Evolutionary conservation across 306 rosid species (phyloP), one percentile per base, ranked within the genome.

Genomic region (Amphicarpaea edgeworthii): DNA sequence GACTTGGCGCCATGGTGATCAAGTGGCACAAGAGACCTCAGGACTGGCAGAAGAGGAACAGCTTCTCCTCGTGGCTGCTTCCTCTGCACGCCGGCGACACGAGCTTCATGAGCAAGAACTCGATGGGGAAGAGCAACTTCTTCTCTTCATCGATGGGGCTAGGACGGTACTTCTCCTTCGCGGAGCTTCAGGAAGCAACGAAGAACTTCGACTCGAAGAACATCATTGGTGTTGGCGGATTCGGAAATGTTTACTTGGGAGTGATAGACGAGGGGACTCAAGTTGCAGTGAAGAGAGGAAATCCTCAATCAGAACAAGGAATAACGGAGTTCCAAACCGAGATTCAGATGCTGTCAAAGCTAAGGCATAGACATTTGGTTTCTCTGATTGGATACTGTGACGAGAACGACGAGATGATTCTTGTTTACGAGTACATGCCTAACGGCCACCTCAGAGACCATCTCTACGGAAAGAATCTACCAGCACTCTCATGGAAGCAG

Each of bases 11-110:
- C 0, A 88, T 88, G 92, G 92, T 85, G 73, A 28, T 83, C 77
- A 88, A 83, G 80, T 88, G 92, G 92, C 89, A 85, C 79, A 88
- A 76, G 86, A 73, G 92, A 78, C 92, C 92, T 1, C 88, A 85
- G 60, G 92, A 88, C 20, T 88, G 92, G 92, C 92, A 83, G 34
- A 83, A 77, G 85, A 83, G 89, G 37, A 88, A 88, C 1, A 88
- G 92, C 45, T 88, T 88, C 85, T 88, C 92, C 58, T 88, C 92
- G 4, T 88, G 92, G 92, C 47, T 88, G 41, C 86, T 88, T 9
- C 92, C 92, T 53, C 38, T 88, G 9, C 92, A 88, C 47, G 87
- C 89, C 4, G 85, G 89, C 16, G 86, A 88, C 23, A 50, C 84
- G 3, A 88, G 89, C 75, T 88, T 83, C 71, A 81, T 82, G 84